phyloP scores from a whole-genome alignment of 768 basidiomycete species.

The Boletales sp. region DNA sequence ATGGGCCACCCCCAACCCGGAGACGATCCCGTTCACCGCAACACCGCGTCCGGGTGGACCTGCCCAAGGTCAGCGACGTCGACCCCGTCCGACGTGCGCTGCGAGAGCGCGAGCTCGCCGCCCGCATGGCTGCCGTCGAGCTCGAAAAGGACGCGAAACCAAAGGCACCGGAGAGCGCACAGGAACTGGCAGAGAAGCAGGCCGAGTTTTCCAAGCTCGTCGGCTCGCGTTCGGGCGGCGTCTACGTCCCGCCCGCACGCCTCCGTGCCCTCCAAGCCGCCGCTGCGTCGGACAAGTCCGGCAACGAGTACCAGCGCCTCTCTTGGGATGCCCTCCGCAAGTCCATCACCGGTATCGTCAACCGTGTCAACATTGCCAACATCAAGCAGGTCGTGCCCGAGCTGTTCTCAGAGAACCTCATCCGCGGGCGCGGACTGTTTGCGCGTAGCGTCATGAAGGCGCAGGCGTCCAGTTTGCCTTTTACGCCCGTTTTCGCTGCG shows the following conservation, averaged over 20 bases:
- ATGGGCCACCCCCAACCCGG: slow-evolving; percentile 39
- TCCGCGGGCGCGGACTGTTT: slow-evolving; percentile 91
- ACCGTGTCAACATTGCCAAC: slow-evolving; percentile 95
- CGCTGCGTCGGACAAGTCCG: slow-evolving; percentile 76
- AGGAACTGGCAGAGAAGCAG: slow-evolving; percentile 58
- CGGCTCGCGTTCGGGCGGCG: slow-evolving; percentile 82
- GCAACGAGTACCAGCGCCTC: slow-evolving; percentile 87
- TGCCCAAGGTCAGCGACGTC: slow-evolving; percentile 60
- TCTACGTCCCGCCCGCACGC: slow-evolving; percentile 95
- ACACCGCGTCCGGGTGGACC: slow-evolving; percentile 30
- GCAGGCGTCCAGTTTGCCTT: slow-evolving; percentile 93
- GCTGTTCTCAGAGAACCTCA: slow-evolving; percentile 89
- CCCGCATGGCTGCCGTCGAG: slow-evolving; percentile 64
- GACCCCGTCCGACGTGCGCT: slow-evolving; percentile 75
- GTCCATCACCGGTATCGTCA: slow-evolving; percentile 98
- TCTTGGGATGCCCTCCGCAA: slow-evolving; percentile 98
- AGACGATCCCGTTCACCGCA: slow-evolving; percentile 41
- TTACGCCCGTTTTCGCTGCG: slow-evolving; percentile 95
- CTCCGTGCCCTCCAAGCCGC: slow-evolving; percentile 86
- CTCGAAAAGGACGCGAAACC: slow-evolving; percentile 59
- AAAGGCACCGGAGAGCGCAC: slow-evolving; percentile 41
- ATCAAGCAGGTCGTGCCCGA: slow-evolving; percentile 94
- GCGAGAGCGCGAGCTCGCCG: slow-evolving; percentile 76
- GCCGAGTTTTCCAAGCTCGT: slow-evolving; percentile 90
- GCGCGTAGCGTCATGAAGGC: slow-evolving; percentile 97